Evolutionary conservation across 805 yeast genomes (phyloP).

Genomic region (Deakozyma indianensis): DNA sequence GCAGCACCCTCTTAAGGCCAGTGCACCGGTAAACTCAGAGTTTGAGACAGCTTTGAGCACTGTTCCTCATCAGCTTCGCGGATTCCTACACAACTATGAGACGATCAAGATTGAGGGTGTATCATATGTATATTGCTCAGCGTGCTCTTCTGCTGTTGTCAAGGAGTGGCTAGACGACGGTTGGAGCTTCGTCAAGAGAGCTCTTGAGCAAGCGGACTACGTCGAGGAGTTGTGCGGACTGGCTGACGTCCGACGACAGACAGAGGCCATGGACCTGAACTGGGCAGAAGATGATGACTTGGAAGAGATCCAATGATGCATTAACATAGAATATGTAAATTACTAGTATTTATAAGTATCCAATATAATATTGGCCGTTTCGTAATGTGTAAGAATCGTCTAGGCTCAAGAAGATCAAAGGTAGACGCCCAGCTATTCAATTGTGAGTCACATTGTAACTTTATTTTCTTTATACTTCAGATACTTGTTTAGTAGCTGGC

Average conservation of each 20-base stretch:
- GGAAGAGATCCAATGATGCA: too few species aligned
- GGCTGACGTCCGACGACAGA: conserved; percentile 52
- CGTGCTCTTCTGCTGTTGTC: conserved; percentile 56
- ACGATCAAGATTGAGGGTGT: conserved; percentile 56
- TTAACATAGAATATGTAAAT: too few species aligned
- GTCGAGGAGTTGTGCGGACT: conserved; percentile 75
- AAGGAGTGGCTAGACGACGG: conserved; percentile 36
- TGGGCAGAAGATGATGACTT: conserved; percentile 23
- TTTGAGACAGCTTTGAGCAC: conserved; percentile 42
- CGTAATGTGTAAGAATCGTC: too few species aligned
- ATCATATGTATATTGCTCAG: conserved; percentile 69
- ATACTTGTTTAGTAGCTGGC: too few species aligned
- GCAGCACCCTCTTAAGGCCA: conserved; percentile 45
- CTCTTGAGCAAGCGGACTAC: conserved; percentile 50
- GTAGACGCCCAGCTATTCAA: too few species aligned
- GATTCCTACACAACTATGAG: conserved; percentile 56
- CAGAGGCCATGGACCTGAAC: conserved; percentile 39
- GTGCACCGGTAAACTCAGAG: conserved; percentile 25
- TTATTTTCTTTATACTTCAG: too few species aligned
- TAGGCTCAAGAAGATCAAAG: too few species aligned
- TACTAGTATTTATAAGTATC: too few species aligned
- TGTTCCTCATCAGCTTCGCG: conserved; percentile 83
- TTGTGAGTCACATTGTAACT: too few species aligned
- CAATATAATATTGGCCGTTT: too few species aligned
- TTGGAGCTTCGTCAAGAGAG: conserved; percentile 70